Percentiles rank a stretch among this genome's conserved stretches.
Conservation (phyloP, 1,284 basidiomycete genomes). For the Grifola frondosa region DNA sequence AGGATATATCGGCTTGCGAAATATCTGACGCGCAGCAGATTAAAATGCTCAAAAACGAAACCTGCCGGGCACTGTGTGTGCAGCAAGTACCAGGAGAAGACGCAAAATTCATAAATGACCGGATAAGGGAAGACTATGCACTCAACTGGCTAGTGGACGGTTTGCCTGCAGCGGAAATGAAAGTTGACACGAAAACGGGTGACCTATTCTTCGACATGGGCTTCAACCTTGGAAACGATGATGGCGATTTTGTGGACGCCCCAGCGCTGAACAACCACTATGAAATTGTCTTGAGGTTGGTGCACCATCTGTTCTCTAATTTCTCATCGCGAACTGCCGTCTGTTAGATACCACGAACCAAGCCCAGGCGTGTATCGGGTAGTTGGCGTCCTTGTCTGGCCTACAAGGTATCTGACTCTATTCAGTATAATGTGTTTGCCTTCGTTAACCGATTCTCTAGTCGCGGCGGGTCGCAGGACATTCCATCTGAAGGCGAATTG, state of each 20-base stretch:
- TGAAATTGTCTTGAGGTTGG: slow-evolving; percentile 75
- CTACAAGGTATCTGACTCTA: slow-evolving; percentile 55
- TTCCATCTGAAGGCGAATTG: slow-evolving; percentile 25
- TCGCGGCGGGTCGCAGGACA: slow-evolving; percentile 57
- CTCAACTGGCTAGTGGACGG: slow-evolving; percentile 96
- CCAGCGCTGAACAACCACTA: slow-evolving; percentile 93
- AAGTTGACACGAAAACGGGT: slow-evolving; percentile 71
- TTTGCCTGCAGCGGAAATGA: slow-evolving; percentile 91
- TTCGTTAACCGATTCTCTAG: slow-evolving; percentile 36
- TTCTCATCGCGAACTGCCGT: neutral
- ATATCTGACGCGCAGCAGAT: slow-evolving; percentile 48
- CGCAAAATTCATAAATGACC: slow-evolving; percentile 87
- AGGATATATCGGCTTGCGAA: slow-evolving; percentile 1
- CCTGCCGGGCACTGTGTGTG: slow-evolving; percentile 79
- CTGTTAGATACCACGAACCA: slow-evolving; percentile 76
- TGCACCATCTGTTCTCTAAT: slow-evolving; percentile 1
- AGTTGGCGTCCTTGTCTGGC: slow-evolving; percentile 92
- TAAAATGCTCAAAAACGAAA: slow-evolving; percentile 71
- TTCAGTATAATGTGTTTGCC: neutral
- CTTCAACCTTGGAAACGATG: slow-evolving; percentile 77
- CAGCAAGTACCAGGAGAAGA: slow-evolving; percentile 65
- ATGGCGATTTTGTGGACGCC: slow-evolving; percentile 46
- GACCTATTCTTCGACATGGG: slow-evolving; percentile 91
- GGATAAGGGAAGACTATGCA: slow-evolving; percentile 91
- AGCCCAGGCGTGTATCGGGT: slow-evolving; percentile 71